Percentiles rank a stretch among this genome's conserved stretches.
These are phyloP conservation scores for Eimeria tenella DNA, from an alignment of 169 alveolate species.

Conservation along the genomic window DNA sequence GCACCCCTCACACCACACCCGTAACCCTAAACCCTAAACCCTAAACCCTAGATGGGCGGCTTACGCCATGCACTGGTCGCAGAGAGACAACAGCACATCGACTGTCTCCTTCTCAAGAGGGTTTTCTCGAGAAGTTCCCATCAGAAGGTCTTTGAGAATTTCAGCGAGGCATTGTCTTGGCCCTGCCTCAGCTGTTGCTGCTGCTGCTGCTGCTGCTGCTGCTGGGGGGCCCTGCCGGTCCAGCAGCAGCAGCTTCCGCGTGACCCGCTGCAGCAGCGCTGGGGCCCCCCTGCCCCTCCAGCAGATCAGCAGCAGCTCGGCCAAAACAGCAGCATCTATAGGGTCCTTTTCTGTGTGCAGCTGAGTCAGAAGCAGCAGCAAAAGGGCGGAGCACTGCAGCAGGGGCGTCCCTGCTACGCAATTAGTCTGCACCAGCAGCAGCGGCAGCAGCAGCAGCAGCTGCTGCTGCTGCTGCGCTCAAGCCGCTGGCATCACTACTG, in stretches of 20 bases:
- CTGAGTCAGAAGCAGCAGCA: constrained; percentile 19
- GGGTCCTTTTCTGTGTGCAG: constrained; percentile 11
- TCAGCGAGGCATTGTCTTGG: background rate
- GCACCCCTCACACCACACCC: background rate
- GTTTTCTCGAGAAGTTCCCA: background rate
- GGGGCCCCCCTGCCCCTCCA: constrained; percentile 17
- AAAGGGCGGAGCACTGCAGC: background rate
- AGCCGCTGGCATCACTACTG: background rate
- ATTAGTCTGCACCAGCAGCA: background rate
- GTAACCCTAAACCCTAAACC: background rate
- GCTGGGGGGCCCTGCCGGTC: constrained; percentile 12
- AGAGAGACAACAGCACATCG: background rate
- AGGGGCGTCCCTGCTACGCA: background rate
- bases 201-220: constrained; percentile 29
- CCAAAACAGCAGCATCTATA: background rate
- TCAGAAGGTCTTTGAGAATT: background rate
- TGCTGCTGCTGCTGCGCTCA: background rate
- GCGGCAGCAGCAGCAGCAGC: background rate
- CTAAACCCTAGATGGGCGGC: background rate
- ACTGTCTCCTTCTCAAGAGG: background rate
- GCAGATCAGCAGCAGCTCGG: background rate
- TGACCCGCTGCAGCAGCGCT: constrained; percentile 4
- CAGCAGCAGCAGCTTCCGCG: constrained; percentile 34
- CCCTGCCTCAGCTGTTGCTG: background rate
- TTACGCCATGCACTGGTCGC: constrained; percentile 22